Evolutionary conservation across 192 early-diverging fungal species (phyloP), one percentile per base, ranked within the genome.

Genomic region (Backusella sp.): DNA sequence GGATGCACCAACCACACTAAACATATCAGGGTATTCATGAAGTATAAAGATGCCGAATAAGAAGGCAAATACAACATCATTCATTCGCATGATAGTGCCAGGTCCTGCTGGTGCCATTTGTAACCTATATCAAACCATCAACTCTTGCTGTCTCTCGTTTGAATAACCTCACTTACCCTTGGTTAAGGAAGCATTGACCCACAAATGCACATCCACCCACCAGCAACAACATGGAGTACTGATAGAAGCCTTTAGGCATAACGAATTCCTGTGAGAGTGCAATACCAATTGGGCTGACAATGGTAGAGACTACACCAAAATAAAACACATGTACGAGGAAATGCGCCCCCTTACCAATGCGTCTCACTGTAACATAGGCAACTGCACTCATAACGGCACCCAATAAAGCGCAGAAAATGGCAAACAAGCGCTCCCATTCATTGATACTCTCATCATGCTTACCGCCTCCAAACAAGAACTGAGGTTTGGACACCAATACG

Each of bases 21-120:
- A 84, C 35, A 84, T 37, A 36, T 85, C 83, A 0, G 93, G 92
- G 3, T 86, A 71, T 75, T 96, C 92, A 68, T 86, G 85, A 72
- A 94, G 91, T 65, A 96, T 72, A 3, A 84, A 75, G 35, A 92
- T 85, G 23, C 92, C 91, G 80, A 94, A 88, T 19, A 91, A 62
- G 82, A 94, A 94, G 17, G 93, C 91, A 85, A 94, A 93, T 2
- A 94, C 92, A 39, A 96, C 88, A 73, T 96, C 93, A 62, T 92
- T 83, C 82, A 92, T 94, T 49, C 94, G 87, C 90, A 94, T 92
- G 82, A 96, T 66, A n/a, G 91, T 81, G 14, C 87, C 92, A 0
- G 91, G 91, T 0, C 93, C 93, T 15, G 92, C 84, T 11, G 89
- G 88, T 8, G 90, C 90, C 74, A 94, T 66, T 84, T 95, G 94